Evolutionary conservation across 2,329 filamentous ascomycete species (phyloP).

Genomic region (Gaeumannomyces tritici): DNA sequence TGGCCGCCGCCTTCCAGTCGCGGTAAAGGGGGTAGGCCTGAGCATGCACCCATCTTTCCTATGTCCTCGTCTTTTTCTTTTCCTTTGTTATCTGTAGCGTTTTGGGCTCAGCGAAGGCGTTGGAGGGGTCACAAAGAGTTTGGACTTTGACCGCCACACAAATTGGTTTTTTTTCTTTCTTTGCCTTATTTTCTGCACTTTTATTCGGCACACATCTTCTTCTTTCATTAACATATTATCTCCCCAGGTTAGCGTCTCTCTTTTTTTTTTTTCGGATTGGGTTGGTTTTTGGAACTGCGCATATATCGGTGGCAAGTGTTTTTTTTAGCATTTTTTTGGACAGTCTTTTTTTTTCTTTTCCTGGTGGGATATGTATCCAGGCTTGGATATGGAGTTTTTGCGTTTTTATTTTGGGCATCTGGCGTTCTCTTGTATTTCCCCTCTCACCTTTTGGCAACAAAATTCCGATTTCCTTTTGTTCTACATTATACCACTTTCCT

Average conservation of each 20-base stretch:
- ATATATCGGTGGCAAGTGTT: background rate
- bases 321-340: background rate
- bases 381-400: background rate
- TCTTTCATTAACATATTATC: background rate
- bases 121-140: background rate
- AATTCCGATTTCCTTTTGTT: background rate
- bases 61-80: background rate
- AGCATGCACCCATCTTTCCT: background rate
- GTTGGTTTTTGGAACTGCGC: background rate
- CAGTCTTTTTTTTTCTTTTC: background rate
- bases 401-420: background rate
- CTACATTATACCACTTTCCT: background rate
- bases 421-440: background rate
- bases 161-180: background rate
- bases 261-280: background rate
- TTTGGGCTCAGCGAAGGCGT: background rate
- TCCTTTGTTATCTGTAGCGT: background rate
- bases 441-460: background rate
- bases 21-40: too few species aligned
- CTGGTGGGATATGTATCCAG: background rate
- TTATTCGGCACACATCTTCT: background rate
- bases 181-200: too few species aligned
- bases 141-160: background rate
- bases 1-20: conserved; percentile 2
- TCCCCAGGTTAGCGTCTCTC: background rate